Conservation (phyloP, 306 rosid genomes). For the Hippophae rhamnoides region DNA sequence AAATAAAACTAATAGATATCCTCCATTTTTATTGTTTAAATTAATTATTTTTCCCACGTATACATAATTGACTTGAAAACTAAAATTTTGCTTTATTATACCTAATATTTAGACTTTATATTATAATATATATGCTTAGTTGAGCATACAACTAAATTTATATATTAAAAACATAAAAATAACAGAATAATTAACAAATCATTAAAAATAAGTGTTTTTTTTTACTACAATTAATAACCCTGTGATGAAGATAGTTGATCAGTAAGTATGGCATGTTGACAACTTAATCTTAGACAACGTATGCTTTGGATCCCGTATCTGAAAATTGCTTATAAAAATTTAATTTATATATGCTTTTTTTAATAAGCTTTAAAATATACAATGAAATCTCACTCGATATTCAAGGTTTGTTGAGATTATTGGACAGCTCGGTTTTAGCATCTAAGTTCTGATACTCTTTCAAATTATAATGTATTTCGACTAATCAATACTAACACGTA, state of each 20-base stretch:
- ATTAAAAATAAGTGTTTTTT: too few species aligned
- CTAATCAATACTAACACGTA: constrained; percentile 28
- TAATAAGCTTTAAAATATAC: constrained; percentile 12
- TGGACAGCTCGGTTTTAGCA: constrained; percentile 25
- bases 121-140: too few species aligned
- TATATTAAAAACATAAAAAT: too few species aligned
- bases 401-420: constrained; percentile 49
- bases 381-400: constrained; percentile 19
- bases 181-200: too few species aligned
- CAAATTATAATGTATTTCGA: constrained; percentile 23
- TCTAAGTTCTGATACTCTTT: constrained; percentile 23
- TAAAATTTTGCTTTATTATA: too few species aligned
- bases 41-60: too few species aligned
- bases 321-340: constrained; percentile 17
- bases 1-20: too few species aligned
- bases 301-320: constrained; percentile 50
- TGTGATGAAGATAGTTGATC: constrained; percentile 13
- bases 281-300: neutral
- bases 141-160: too few species aligned
- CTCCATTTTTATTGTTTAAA: too few species aligned
- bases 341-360: constrained; percentile 1
- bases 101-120: too few species aligned
- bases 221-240: neutral
- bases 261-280: constrained; percentile 17
- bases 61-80: too few species aligned